These are phyloP conservation scores for Danielozyma ontarioensis DNA, from an alignment of 805 yeast species.

Conservation along the genomic window DNA sequence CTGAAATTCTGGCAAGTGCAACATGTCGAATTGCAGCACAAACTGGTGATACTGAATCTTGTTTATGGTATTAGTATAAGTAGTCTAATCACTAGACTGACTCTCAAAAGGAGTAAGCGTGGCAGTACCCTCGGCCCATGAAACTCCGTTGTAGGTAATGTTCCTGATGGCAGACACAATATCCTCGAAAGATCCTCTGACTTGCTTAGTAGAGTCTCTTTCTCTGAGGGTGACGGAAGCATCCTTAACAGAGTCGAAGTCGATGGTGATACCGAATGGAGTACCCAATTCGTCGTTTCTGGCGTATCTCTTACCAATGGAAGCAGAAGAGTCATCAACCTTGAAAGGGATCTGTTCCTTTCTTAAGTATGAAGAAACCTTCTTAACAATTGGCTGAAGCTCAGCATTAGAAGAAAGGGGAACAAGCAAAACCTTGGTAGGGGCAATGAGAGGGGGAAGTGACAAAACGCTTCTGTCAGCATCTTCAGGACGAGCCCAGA, in stretches of 20 bases:
- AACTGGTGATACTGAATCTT: too few relatives aligned
- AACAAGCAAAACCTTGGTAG: slow-evolving; percentile 92
- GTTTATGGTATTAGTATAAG: too few relatives aligned
- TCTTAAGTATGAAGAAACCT: slow-evolving; percentile 69
- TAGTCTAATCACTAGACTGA: slow-evolving; percentile 50
- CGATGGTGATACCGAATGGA: slow-evolving; percentile 96
- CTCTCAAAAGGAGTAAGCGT: slow-evolving; percentile 67
- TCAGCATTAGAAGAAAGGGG: slow-evolving; percentile 86
- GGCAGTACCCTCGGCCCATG: slow-evolving; percentile 87
- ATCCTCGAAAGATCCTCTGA: slow-evolving; percentile 80
- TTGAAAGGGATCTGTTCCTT: slow-evolving; percentile 84
- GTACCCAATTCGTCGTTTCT: slow-evolving; percentile 98
- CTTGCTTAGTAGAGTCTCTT: slow-evolving; percentile 95
- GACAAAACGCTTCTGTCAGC: slow-evolving; percentile 83
- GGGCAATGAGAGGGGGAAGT: slow-evolving; percentile 93
- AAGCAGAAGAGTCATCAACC: slow-evolving; percentile 94
- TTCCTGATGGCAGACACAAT: slow-evolving; percentile 66
- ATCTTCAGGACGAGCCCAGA: slow-evolving; percentile 90
- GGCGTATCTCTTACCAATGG: slow-evolving; percentile 96
- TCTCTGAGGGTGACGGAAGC: slow-evolving; percentile 91
- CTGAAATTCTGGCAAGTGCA: too few relatives aligned
- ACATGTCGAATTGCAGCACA: too few relatives aligned
- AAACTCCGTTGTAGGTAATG: slow-evolving; percentile 65
- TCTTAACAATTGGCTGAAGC: slow-evolving; percentile 67
- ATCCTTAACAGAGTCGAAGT: slow-evolving; percentile 87